Percentiles rank a stretch among this genome's conserved stretches.
Conservation (phyloP, 1,284 basidiomycete species). For the Fomitopsis schrenkii region DNA sequence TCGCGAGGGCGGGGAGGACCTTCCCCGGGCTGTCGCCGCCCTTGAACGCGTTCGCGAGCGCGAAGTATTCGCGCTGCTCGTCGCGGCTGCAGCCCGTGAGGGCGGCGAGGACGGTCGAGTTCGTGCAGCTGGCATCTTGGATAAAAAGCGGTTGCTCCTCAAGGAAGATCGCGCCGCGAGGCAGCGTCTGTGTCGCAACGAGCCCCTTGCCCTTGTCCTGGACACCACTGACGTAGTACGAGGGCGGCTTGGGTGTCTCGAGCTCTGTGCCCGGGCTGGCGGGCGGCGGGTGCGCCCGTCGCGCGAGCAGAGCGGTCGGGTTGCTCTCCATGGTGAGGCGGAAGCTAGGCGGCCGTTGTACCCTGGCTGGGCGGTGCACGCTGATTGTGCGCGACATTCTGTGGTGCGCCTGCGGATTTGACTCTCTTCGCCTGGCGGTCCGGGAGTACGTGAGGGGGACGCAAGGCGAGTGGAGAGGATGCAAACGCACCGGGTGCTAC, state of each 20-base stretch:
- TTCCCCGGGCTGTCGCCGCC: neutral
- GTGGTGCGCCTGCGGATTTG: neutral
- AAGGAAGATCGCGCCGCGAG: slow-evolving; percentile 19
- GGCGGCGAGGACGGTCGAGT: slow-evolving; percentile 17
- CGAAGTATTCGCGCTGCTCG: slow-evolving; percentile 20
- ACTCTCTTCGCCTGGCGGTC: neutral
- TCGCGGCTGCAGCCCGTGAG: slow-evolving; percentile 18
- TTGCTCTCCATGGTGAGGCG: neutral
- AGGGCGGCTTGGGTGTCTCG: neutral
- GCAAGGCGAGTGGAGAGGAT: neutral
- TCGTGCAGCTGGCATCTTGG: slow-evolving; percentile 12
- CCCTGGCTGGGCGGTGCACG: neutral
- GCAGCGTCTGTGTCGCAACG: slow-evolving; percentile 17
- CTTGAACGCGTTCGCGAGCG: slow-evolving; percentile 18
- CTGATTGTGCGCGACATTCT: neutral
- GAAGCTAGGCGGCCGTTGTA: neutral
- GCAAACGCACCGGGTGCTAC: neutral
- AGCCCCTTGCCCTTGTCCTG: slow-evolving; percentile 20
- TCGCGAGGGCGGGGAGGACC: slow-evolving; percentile 18
- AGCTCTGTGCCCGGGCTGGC: neutral
- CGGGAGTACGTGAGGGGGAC: neutral
- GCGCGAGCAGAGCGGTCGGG: too few relatives aligned
- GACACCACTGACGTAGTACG: slow-evolving; percentile 11
- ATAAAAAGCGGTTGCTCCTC: slow-evolving; percentile 22
- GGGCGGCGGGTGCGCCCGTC: neutral